These are phyloP conservation scores for Vaccinium macrocarpon DNA, from an alignment of 148 eudicot species.

Conservation along the genomic window DNA sequence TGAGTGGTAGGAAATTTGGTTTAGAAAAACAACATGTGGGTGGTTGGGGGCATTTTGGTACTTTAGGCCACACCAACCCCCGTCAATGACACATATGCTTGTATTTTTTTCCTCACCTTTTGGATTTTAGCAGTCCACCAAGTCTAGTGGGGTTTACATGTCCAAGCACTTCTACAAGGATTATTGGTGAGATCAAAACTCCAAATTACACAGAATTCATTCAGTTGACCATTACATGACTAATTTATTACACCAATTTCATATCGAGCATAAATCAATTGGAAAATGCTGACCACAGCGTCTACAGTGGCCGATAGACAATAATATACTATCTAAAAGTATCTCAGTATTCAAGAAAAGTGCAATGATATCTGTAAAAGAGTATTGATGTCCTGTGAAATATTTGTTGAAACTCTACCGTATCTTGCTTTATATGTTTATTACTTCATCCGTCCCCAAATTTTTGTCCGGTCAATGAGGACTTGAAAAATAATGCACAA, in stretches of 20 bases:
- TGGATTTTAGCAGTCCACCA: background rate
- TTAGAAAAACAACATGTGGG: background rate
- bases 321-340: too few species aligned
- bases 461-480: too few species aligned
- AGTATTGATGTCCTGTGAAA: too few species aligned
- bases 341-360: too few species aligned
- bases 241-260: background rate
- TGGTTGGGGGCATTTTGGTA: constrained; percentile 10
- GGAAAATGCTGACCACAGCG: too few species aligned
- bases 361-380: too few species aligned
- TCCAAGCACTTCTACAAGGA: background rate
- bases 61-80: background rate
- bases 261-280: background rate
- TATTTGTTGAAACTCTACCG: too few species aligned
- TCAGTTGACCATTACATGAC: background rate
- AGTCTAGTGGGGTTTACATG: background rate
- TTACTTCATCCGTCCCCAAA: too few species aligned
- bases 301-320: too few species aligned
- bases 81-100: background rate
- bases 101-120: background rate
- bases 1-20: background rate
- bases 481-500: too few species aligned
- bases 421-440: too few species aligned
- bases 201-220: background rate
- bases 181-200: background rate